A percentile compares a stretch with the other conserved stretches of the same genome.
These are phyloP conservation scores for Carex arenaria DNA, from an alignment of 202 grass and related monocot genomes.

Conservation along the genomic window DNA sequence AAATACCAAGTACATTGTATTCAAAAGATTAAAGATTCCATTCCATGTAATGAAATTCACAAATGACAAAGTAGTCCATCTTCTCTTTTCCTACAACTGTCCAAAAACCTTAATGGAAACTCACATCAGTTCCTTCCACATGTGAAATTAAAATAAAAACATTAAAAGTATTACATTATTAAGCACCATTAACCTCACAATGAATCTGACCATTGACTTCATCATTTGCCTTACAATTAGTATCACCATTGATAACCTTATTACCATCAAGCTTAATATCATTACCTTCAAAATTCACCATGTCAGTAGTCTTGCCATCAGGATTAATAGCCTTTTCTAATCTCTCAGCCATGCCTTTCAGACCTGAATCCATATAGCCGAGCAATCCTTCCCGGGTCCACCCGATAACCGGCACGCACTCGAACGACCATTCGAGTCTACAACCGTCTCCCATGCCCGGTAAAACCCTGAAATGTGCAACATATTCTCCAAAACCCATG, in stretches of 20 bases:
- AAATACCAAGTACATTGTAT: no score
- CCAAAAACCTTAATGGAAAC: neutral
- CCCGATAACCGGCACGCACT: constrained; percentile 53
- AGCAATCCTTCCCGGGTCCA: constrained; percentile 50
- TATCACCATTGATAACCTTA: neutral
- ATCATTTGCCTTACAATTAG: constrained; percentile 3
- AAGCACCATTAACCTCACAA: neutral
- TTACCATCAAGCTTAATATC: neutral
- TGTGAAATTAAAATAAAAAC: neutral
- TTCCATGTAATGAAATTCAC: neutral
- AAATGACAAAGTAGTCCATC: neutral
- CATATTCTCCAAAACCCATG: constrained; percentile 62
- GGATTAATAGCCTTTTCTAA: constrained; percentile 24
- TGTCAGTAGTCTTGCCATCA: neutral
- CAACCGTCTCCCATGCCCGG: constrained; percentile 3
- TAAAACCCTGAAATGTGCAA: constrained; percentile 30
- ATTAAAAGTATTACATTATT: neutral
- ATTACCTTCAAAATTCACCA: constrained; percentile 1
- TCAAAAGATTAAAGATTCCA: no score
- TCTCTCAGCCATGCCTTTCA: constrained; percentile 47
- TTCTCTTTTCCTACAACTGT: neutral
- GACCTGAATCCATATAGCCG: constrained; percentile 31
- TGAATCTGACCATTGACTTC: neutral
- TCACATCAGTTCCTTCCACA: neutral
- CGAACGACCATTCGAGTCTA: constrained; percentile 64